Evolutionary conservation across 1,284 basidiomycete genomes (phyloP).

Genomic region (Ustilago esculenta): DNA sequence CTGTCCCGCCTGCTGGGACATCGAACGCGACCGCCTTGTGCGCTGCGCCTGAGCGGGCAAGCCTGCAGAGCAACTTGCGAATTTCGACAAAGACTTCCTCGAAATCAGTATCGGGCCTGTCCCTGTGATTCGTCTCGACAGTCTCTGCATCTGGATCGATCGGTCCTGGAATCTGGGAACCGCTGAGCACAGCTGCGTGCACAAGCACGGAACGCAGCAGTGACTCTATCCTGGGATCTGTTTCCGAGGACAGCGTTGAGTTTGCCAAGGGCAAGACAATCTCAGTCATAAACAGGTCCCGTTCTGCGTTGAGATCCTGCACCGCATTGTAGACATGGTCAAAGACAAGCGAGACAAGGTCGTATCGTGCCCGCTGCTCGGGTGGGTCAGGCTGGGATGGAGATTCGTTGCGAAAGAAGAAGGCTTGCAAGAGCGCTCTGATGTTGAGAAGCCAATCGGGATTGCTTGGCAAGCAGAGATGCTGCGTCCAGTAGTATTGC

Average conservation of each 20-base stretch:
- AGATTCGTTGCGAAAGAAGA: constrained; percentile 55
- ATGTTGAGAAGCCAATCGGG: constrained; percentile 62
- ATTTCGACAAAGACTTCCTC: constrained; percentile 52
- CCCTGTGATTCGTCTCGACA: constrained; percentile 8
- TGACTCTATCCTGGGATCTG: constrained; percentile 40
- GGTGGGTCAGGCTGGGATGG: constrained; percentile 6
- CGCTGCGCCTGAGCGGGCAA: constrained; percentile 22
- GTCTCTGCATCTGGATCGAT: constrained; percentile 37
- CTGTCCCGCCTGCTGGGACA: constrained; percentile 1
- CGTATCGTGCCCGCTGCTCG: constrained; percentile 34
- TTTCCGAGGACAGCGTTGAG: constrained; percentile 50
- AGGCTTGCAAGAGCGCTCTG: constrained; percentile 54
- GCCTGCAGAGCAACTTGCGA: constrained; percentile 40
- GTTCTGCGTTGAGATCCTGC: constrained; percentile 56
- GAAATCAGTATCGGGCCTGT: constrained; percentile 18
- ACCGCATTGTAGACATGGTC: constrained; percentile 61
- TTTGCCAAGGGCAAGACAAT: constrained; percentile 58
- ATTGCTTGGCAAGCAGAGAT: constrained; percentile 61
- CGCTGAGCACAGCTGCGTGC: constrained; percentile 57
- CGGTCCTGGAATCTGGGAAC: constrained; percentile 41
- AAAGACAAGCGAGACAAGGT: constrained; percentile 56
- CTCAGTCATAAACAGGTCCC: constrained; percentile 53
- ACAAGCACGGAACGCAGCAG: constrained; percentile 55
- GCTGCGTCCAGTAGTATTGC: constrained; percentile 54
- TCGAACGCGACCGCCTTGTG: constrained; percentile 24